Base-by-base conservation (phyloP, 768 basidiomycete species). In the Hypholoma sublateritium region DNA sequence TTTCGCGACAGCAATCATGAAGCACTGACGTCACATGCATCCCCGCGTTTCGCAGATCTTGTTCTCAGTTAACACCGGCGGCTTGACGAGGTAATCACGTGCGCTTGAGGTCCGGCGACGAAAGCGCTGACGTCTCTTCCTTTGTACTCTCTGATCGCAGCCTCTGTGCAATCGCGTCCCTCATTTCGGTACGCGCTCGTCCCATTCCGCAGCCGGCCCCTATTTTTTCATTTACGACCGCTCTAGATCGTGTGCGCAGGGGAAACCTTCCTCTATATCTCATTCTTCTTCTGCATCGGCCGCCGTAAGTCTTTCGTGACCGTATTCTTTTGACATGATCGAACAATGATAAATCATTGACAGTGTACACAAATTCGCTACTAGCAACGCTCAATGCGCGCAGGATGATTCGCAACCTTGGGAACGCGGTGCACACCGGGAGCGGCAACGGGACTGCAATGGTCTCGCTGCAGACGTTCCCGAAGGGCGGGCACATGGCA, bases 251-350 rank as follows among this genome's bases (percentile, higher is more conserved):
- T 71, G 11, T 71, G 74, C n/a, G 78, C 78, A 34, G 77, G 77
- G 0, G 37, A 74, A 2, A 79, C 82, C 0, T 82, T 83, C 70
- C 65, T 84, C 52, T 87, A 86, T 58, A 80, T 85, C 46, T 68
- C 75, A 1, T 87, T 86, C 68, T 87, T 80, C 66, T 85, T 84
- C 60, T 80, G 77, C 64, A 77, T 84, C 37, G 83, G 84, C 19
- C 75, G 84, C 52, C 66, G 85, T 86, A 65, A 64, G 84, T 77
- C 17, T 5, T 32, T 36, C 24, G 7, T 4, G 22, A 35, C 9
- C 24, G 25, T n/a, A 44, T 37, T 51, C 58, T 17, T 37, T n/a
- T n/a, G n/a, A n/a, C n/a, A n/a, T n/a, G n/a, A n/a, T n/a, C n/a
- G n/a, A n/a, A n/a, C n/a, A n/a, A n/a, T n/a, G n/a, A n/a, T n/a